Conservation (phyloP, 805 yeast genomes). For the Pichia ethanolica region DNA sequence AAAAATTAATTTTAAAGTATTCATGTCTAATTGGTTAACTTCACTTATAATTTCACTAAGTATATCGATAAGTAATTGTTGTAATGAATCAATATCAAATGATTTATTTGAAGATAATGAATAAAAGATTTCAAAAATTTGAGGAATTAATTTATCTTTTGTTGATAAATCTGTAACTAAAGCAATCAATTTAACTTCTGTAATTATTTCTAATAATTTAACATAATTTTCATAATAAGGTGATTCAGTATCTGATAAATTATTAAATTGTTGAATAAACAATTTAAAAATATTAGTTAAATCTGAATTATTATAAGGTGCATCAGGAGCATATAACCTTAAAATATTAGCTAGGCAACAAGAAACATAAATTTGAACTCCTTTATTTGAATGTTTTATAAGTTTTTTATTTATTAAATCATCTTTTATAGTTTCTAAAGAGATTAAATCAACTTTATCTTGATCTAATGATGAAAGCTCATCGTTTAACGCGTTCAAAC, state of each 20-base stretch:
- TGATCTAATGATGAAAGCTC: constrained; percentile 60
- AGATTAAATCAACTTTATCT: constrained; percentile 41
- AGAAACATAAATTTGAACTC: constrained; percentile 62
- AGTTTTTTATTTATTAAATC: constrained; percentile 55
- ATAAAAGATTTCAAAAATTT: constrained; percentile 57
- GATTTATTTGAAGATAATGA: constrained; percentile 36
- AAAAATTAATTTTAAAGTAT: constrained; percentile 55
- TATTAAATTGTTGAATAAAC: constrained; percentile 55
- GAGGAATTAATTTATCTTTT: constrained; percentile 45
- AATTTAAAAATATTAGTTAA: constrained; percentile 59
- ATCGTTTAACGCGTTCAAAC: constrained; percentile 52
- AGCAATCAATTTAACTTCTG: constrained; percentile 56
- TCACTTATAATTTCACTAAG: constrained; percentile 70
- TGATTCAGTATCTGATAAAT: constrained; percentile 42
- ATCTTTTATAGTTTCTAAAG: constrained; percentile 38
- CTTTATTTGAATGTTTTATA: constrained; percentile 51
- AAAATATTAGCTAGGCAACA: constrained; percentile 72
- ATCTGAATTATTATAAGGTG: constrained; percentile 67
- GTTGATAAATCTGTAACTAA: constrained; percentile 57
- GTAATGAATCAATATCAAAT: constrained; percentile 33
- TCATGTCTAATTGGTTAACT: constrained; percentile 52
- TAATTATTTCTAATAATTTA: constrained; percentile 57
- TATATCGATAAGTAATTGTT: constrained; percentile 60
- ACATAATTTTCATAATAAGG: constrained; percentile 58
- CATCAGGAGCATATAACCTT: constrained; percentile 80